A percentile compares a stretch with the other conserved stretches of the same genome.
Conservation (phyloP, 768 basidiomycete species). For the Suillus clintonianus region DNA sequence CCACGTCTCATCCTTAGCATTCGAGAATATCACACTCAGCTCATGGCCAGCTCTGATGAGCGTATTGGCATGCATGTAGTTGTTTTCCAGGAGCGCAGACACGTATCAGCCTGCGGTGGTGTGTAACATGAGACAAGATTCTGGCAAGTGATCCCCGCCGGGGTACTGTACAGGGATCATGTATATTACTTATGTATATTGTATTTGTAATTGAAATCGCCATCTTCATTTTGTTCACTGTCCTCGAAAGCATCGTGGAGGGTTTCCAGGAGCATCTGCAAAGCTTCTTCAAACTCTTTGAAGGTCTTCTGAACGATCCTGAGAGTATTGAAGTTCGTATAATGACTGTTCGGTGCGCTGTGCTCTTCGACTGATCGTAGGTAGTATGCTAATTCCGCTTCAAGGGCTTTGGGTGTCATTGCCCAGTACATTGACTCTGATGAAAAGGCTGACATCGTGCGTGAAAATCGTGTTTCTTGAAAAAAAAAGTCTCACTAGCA, state of each 20-base stretch:
- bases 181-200: too few relatives aligned
- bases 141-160: too few relatives aligned
- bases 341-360: conserved; percentile 74
- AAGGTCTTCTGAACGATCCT: conserved; percentile 70
- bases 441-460: conserved; percentile 84
- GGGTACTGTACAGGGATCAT: too few relatives aligned
- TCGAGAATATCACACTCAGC: too few relatives aligned
- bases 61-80: too few relatives aligned
- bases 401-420: conserved; percentile 84
- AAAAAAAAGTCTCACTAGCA: too few relatives aligned
- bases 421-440: conserved; percentile 90
- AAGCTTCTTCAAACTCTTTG: conserved; percentile 80
- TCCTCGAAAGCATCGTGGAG: conserved; percentile 89
- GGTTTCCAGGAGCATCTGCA: conserved; percentile 78
- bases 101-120: too few relatives aligned
- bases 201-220: conserved; percentile 47
- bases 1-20: too few relatives aligned
- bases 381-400: conserved; percentile 8
- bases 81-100: too few relatives aligned
- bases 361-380: background rate
- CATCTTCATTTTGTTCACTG: conserved; percentile 84
- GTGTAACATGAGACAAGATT: too few relatives aligned
- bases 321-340: conserved; percentile 90
- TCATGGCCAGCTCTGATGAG: too few relatives aligned
- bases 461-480: too few relatives aligned